Evolutionary conservation across 2,329 filamentous ascomycete genomes (phyloP).

Genomic region (Penicillium griseofulvum): DNA sequence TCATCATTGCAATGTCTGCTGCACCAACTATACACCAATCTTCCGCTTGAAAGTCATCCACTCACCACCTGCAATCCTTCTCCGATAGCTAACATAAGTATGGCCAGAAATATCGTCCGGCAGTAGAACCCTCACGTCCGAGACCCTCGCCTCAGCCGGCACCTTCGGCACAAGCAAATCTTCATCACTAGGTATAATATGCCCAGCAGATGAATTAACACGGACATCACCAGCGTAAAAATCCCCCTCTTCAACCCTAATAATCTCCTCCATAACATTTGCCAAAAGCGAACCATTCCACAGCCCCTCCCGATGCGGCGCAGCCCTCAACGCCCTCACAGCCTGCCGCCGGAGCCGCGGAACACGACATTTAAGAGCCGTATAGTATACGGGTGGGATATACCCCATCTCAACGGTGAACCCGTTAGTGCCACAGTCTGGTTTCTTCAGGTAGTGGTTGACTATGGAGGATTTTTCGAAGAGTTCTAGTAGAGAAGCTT

Average conservation of each 20-base stretch:
- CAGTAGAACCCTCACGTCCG: conserved; percentile 12
- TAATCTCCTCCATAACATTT: conserved; percentile 13
- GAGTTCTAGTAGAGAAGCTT: not conserved
- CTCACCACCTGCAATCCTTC: not conserved
- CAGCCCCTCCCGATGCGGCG: conserved; percentile 17
- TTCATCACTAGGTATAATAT: not conserved
- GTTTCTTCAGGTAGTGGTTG: not conserved
- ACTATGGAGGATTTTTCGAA: not conserved
- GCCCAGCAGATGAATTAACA: not conserved
- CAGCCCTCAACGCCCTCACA: conserved; percentile 10
- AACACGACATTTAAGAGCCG: conserved; percentile 33
- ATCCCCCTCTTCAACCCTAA: conserved; percentile 11
- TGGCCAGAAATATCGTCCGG: conserved; percentile 8
- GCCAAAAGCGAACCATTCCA: conserved; percentile 20
- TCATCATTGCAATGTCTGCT: not conserved
- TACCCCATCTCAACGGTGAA: conserved; percentile 34
- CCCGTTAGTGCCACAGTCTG: not conserved
- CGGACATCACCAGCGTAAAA: not conserved
- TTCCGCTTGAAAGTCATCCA: conserved; percentile 5
- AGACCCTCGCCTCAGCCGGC: conserved; percentile 3
- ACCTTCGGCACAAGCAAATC: conserved; percentile 8
- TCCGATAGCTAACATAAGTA: conserved; percentile 12
- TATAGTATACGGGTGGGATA: conserved; percentile 33
- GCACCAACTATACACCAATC: not conserved
- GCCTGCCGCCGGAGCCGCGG: conserved; percentile 30